Evolutionary conservation across 106 monocot genomes (phyloP), one percentile per base, ranked within the genome.

Genomic region (Allium fistulosum): DNA sequence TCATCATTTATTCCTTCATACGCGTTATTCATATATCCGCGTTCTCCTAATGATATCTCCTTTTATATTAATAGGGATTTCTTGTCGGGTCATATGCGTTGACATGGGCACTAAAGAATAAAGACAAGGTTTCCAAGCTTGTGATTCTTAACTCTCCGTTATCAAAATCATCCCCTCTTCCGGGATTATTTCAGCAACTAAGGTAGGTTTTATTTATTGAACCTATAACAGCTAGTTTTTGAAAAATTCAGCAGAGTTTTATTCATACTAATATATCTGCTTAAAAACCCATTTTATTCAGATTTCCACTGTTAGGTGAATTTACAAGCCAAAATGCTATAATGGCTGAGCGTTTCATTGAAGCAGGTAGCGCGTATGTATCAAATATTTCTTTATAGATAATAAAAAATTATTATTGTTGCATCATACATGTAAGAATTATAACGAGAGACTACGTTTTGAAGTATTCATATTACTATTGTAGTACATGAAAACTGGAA

Each of bases 291-390:
- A 50, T 69, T 63, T 48, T n/a, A 60, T 61, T 62, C 83, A 96
- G 96, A 63, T 80, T 89, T 26, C 92, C 92, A 14, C 84, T 97
- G 50, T 82, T 68, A 77, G 96, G 96, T 66, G 96, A 97, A 84
- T 97, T 97, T 75, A 92, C 86, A 63, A 80, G 67, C 67, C 67
- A 67, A 67, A 67, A 67, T 52, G 67, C 67, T 51, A 27, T 67
- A 51, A 67, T 67, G 67, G 67, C 67, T 67, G 67, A 67, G 51
- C 67, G 67, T 26, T 97, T 97, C 77, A 97, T 97, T 72, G 92
- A 97, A 92, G 88, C 88, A 89, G 96, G 96, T 89, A 97, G 96
- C 96, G 78, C 92, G 92, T 96, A 96, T 75, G 95, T 95, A 91
- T 87, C 83, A 58, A 48, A 51, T 67, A 37, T 27, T 18, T 69